Evolutionary conservation across 257 asterid genomes (phyloP), one percentile per base, ranked within the genome.

Genomic region (Nyctanthes arbortristis): DNA sequence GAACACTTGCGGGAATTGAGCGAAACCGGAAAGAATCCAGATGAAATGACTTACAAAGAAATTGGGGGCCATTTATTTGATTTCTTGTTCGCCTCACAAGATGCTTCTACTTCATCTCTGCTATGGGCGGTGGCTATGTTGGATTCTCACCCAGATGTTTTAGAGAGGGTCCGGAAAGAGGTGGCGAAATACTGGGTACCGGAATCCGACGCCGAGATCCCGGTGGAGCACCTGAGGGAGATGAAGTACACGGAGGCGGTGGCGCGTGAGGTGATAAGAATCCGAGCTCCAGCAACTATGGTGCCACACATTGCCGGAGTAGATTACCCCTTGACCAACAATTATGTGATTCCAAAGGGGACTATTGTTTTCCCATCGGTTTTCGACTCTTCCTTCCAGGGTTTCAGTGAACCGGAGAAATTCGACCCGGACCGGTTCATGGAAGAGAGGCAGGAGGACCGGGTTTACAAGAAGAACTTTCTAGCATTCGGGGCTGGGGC

Each of bases 171-270:
- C 33, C 78, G 93, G 1, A 29, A 75, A 1, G 98, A 93, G 72
- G 98, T 90, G 24, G 75, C 73, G 7, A 39, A 6, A 0, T 9
- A 71, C 49, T 88, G 96, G 98, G 67, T 29, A 63, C 93, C 93
- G 4, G 88, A 84, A 39, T 66, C 73, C 43, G 84, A 69, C 67
- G 45, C 64, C 63, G 71, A 77, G 13, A 74, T 92, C 66, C 57
- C 78, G 0, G 95, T 84, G 14, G 91, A 88, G 39, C 84, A 82
- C 34, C 74, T 92, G 33, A 75, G 90, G 76, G 92, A 88, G 73
- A 88, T 93, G 98, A 82, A 78, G 84, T 93, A 82, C 81, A 83
- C 90, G 36, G 96, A 89, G 72, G 98, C 98, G 56, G 98, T 93
- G 77, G 93, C 96, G 57, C 90, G 92, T 60, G 98, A 93, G 85